Base-by-base conservation (phyloP, 352 stramenopile species). In the Globisporangium emineosum region DNA sequence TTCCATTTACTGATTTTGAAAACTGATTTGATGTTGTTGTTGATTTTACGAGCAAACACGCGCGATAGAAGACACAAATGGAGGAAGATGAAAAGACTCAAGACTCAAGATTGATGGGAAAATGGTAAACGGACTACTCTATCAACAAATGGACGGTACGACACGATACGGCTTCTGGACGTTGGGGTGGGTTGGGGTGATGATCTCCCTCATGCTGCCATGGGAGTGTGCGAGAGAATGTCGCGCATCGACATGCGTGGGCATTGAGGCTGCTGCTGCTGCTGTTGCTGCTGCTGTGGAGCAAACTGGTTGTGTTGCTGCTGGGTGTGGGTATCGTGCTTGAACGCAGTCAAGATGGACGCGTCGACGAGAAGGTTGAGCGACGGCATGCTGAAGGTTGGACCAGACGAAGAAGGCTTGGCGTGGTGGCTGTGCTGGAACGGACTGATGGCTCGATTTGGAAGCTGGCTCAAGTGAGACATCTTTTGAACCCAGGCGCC, bases 221-320 rank as follows among this genome's bases (percentile, higher is more conserved):
- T 68, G 21, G 74, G 55, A n/a, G 66, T 71, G 64, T 81, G 68
- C 21, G 67, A 75, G 57, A 90, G 64, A 57, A 89, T 92, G 54
- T 92, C 81, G 17, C 81, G 73, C 81, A 90, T 92, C 47, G 80
- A 90, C 83, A 91, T 91, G 65, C 83, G 72, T 13, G 47, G 64
- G 27, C 63, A 49, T 25, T 35, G 19, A 5, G 25, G 40, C 33
- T 40, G 32, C 30, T 40, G 45, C 23, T 23, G 71, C 60, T 61
- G 47, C 17, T 65, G 62, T 27, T 65, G 54, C 33, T 65, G 55
- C 45, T 40, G 30, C 57, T 57, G 40, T 67, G 49, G 23, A 30
- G 42, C 42, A 49, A 69, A 60, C 37, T 30, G 8, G n/a, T 58
- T 62, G 23, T 66, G 43, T 19, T 62, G 50, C 55, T 66, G 32